Evolutionary conservation across 495 filamentous ascomycete species (phyloP).

Genomic region (Aspergillus steynii): DNA sequence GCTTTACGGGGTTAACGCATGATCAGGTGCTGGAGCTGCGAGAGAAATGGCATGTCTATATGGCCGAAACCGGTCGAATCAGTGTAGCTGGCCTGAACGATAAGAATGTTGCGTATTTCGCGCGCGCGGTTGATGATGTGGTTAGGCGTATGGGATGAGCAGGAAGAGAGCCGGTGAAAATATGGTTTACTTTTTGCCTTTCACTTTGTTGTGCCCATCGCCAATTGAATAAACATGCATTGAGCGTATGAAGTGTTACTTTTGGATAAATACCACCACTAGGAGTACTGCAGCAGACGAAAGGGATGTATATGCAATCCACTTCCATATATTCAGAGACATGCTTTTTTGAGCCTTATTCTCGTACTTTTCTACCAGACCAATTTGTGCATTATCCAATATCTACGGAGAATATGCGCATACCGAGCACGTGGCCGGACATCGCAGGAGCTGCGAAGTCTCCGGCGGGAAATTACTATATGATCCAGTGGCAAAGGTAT

Average conservation of each 20-base stretch:
- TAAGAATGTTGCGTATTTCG: constrained; percentile 87
- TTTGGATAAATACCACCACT: too few species aligned
- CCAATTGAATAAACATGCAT: too few species aligned
- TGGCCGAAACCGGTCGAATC: constrained; percentile 96
- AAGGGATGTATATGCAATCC: too few species aligned
- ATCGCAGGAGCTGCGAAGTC: background rate
- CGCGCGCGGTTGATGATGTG: constrained; percentile 83
- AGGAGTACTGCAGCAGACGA: too few species aligned
- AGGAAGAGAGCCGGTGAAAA: too few species aligned
- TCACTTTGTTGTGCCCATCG: background rate
- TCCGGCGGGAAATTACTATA: background rate
- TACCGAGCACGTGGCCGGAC: constrained; percentile 1
- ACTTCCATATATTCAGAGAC: too few species aligned
- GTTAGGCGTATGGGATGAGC: constrained; percentile 38
- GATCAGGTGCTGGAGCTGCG: constrained; percentile 78
- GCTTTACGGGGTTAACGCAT: constrained; percentile 88
- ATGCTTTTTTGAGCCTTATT: too few species aligned
- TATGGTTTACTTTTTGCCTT: too few species aligned
- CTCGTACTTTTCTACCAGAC: background rate
- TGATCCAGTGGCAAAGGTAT: background rate
- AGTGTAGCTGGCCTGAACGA: constrained; percentile 95
- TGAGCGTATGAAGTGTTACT: too few species aligned
- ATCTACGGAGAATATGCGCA: background rate
- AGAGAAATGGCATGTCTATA: constrained; percentile 85
- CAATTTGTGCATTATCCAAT: background rate